Evolutionary conservation across 495 filamentous ascomycete species (phyloP).

Genomic region (Trichoderma erinaceum): DNA sequence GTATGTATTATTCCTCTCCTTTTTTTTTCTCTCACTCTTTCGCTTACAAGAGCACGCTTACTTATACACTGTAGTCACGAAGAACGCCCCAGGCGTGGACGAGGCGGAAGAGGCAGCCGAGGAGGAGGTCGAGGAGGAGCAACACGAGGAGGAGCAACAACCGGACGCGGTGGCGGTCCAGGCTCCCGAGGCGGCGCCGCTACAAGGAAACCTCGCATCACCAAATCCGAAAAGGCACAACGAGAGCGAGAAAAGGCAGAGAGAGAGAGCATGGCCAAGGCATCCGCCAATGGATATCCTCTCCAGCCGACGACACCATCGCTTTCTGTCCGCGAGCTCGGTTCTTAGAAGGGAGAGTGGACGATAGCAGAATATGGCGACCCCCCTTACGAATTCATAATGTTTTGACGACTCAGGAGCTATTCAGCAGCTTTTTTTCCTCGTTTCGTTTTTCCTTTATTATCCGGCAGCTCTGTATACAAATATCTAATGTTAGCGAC

Average conservation of each 20-base stretch:
- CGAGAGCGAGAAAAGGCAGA: constrained; percentile 53
- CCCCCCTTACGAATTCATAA: neutral
- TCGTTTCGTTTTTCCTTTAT: neutral
- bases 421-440: neutral
- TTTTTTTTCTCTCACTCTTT: neutral
- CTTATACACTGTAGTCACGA: constrained; percentile 51
- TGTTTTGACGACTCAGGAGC: neutral
- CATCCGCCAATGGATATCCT: neutral
- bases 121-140: constrained; percentile 49
- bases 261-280: constrained; percentile 28
- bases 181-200: constrained; percentile 72
- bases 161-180: constrained; percentile 57
- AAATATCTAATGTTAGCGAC: neutral
- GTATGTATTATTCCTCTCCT: constrained; percentile 45
- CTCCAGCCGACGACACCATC: constrained; percentile 14
- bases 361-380: neutral
- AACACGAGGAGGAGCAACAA: constrained; percentile 32
- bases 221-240: constrained; percentile 74
- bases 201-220: constrained; percentile 70
- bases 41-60: constrained; percentile 26
- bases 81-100: constrained; percentile 69
- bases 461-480: neutral
- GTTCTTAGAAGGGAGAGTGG: neutral
- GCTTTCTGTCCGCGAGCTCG: constrained; percentile 12
- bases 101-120: constrained; percentile 51